Percentiles rank a stretch among this genome's conserved stretches.
These are phyloP conservation scores for Annulohypoxylon bovei DNA, from an alignment of 495 filamentous ascomycete species.

Conservation along the genomic window DNA sequence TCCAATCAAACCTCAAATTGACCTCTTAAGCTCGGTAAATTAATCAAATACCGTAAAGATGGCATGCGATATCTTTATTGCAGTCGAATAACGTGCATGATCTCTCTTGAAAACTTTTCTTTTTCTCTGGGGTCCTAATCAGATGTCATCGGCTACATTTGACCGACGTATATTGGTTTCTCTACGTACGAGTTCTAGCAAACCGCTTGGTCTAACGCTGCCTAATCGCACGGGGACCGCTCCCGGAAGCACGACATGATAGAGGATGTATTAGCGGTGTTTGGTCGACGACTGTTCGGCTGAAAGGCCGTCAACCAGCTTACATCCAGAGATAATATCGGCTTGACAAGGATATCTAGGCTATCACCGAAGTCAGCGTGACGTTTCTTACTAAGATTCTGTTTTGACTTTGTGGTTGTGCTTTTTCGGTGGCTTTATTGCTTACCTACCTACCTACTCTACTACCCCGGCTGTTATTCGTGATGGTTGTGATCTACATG, in stretches of 20 bases:
- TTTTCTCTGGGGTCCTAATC: background rate
- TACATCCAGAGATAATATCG: background rate
- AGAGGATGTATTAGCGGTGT: constrained; percentile 3
- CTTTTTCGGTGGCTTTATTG: background rate
- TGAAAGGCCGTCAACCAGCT: background rate
- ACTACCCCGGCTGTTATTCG: background rate
- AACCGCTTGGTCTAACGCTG: constrained; percentile 10
- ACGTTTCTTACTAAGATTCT: background rate
- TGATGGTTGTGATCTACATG: constrained; percentile 5
- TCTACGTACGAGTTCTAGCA: constrained; percentile 12
- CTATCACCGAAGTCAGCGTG: background rate
- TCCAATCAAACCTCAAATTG: background rate
- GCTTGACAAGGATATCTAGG: background rate
- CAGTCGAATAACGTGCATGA: background rate
- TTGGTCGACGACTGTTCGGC: background rate
- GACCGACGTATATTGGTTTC: background rate
- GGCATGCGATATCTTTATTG: background rate
- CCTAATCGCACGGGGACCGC: background rate
- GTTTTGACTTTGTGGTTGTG: constrained; percentile 10
- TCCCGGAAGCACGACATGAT: constrained; percentile 4
- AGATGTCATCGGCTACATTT: background rate
- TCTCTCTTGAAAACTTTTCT: background rate
- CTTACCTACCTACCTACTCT: background rate
- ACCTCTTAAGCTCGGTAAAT: background rate
- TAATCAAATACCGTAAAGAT: background rate